Base-by-base conservation (phyloP, 805 yeast species). In the Saturnispora dispora region DNA sequence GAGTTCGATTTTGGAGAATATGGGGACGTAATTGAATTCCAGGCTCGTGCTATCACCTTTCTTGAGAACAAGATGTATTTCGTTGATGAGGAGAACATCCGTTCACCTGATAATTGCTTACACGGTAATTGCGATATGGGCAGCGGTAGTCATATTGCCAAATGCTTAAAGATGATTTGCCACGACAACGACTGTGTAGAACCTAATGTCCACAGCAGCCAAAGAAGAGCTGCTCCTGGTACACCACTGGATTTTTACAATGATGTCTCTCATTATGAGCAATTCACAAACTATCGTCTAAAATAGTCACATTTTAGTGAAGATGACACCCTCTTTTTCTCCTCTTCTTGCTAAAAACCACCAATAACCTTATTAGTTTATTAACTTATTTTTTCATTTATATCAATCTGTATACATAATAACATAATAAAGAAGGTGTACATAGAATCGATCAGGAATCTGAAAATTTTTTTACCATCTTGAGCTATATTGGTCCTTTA, bases 21-120 rank as follows among this genome's bases (percentile, higher is more conserved):
- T 23, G 71, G 70, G n/a, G 82, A 77, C 50, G 63, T 78, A 1
- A 58, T 75, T 45, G 82, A 81, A 56, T 70, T 67, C 42, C 85
- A 81, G 58, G 71, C 85, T 0, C 67, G 77, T 52, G 66, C 69
- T 57, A 69, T 82, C 23, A 80, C 85, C 0, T 65, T 71, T 27
- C 70, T 68, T 47, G 71, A 71, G 1, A 72, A 70, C 20, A 62
- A 63, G 53, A 54, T 67, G 11, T 80, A 80, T 60, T 60, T 58
- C 39, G 54, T 54, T 27, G 69, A 65, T 41, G 51, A 58, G 3
- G 57, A 63, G 18, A 47, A 45, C 18, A 50, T 53, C 11, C 41
- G 41, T 37, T 37, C 41, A 5, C 41, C 41, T 40, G 56, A 37
- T 42, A 18, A 20, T 11, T 37, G 41, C 23, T 18, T 37, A 18